phyloP scores from a whole-genome alignment of 1,284 basidiomycete species.

The Tilletia horrida region DNA sequence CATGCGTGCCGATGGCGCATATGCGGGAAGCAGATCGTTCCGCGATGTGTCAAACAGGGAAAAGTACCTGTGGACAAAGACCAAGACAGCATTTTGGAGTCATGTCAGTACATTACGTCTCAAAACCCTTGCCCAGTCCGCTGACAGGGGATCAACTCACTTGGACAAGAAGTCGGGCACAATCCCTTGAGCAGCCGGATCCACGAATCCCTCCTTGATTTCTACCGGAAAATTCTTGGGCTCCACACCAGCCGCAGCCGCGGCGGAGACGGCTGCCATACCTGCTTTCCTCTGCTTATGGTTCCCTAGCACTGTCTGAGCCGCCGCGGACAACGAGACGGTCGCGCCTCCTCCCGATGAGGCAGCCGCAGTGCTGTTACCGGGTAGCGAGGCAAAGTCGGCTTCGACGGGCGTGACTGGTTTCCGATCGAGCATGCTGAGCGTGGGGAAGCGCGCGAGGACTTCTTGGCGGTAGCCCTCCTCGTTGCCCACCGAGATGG shows the following conservation, averaged over 20 bases:
- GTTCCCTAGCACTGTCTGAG: neutral
- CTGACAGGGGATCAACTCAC: constrained; percentile 56
- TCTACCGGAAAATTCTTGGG: constrained; percentile 65
- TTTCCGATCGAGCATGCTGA: constrained; percentile 63
- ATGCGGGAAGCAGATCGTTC: constrained; percentile 67
- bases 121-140: no score
- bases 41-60: constrained; percentile 76
- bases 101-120: no score
- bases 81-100: constrained; percentile 15
- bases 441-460: constrained; percentile 36
- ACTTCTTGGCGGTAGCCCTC: constrained; percentile 46
- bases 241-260: constrained; percentile 26
- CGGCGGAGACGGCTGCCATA: neutral
- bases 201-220: constrained; percentile 72
- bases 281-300: neutral
- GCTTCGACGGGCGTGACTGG: constrained; percentile 61
- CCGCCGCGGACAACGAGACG: neutral
- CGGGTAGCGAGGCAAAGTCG: constrained; percentile 68
- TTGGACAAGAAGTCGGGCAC: constrained; percentile 71
- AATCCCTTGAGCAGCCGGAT: constrained; percentile 65
- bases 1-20: constrained; percentile 79
- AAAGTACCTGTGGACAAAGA: constrained; percentile 58
- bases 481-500: constrained; percentile 69
- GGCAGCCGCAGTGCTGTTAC: constrained; percentile 44
- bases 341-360: neutral